Evolutionary conservation across 164 flowering plant species (phyloP).

Genomic region (Stephania yunnanensis): DNA sequence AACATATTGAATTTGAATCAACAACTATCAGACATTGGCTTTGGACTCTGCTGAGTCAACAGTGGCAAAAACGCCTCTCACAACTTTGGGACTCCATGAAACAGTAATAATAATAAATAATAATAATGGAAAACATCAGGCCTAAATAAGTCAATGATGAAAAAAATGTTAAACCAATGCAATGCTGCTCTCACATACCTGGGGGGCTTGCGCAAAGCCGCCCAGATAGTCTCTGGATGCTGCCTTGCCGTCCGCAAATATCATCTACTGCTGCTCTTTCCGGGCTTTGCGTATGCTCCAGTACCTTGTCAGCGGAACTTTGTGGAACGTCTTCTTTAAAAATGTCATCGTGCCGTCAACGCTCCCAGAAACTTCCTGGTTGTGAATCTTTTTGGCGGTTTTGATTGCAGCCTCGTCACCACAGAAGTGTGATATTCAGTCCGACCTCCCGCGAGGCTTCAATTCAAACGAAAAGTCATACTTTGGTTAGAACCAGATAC

Average conservation of each 20-base stretch:
- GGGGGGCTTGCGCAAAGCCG: slow-evolving; percentile 97
- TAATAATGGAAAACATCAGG: neutral
- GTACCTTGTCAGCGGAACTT: slow-evolving; percentile 67
- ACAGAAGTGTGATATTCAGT: slow-evolving; percentile 41
- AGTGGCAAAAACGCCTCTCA: neutral
- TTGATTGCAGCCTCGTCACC: slow-evolving; percentile 55
- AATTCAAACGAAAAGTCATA: neutral
- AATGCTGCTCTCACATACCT: slow-evolving; percentile 98
- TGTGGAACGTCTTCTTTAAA: slow-evolving; percentile 76
- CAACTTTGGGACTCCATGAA: neutral
- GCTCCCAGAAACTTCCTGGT: slow-evolving; percentile 78
- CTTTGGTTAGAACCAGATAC: neutral
- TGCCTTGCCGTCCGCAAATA: slow-evolving; percentile 84
- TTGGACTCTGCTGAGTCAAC: neutral
- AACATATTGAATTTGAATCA: neutral
- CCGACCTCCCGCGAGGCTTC: slow-evolving; percentile 55
- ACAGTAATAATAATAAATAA: too few species aligned
- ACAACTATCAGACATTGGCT: neutral
- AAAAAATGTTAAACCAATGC: slow-evolving; percentile 51
- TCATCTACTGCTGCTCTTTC: slow-evolving; percentile 81
- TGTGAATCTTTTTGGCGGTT: slow-evolving; percentile 73
- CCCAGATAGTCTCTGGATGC: slow-evolving; percentile 72
- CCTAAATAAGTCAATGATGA: neutral
- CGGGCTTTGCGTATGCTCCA: slow-evolving; percentile 74
- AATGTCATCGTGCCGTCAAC: slow-evolving; percentile 82